Evolutionary conservation across 176 grass and related monocot genomes (phyloP), one percentile per base, ranked within the genome.

Genomic region (Raddia distichophylla): DNA sequence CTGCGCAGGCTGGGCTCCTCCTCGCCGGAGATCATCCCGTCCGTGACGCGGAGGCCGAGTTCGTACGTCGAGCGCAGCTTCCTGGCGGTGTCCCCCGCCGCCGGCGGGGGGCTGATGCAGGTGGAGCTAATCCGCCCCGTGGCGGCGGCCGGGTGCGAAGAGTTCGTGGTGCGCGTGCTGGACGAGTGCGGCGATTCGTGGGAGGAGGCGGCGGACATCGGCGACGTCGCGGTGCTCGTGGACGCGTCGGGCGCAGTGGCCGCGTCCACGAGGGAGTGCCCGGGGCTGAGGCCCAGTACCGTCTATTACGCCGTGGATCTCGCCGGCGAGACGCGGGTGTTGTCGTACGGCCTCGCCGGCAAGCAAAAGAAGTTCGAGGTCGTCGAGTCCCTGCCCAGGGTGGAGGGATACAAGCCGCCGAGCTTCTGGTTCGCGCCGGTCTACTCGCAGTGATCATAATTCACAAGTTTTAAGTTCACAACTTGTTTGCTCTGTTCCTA

Each of bases 361-460:
- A 84, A 89, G 82, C 62, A 80, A 63, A 85, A 58, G 71, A 69
- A 52, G 56, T 42, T 89, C 70, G 87, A 89, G 76, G 70, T 80
- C 55, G 76, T 89, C 16, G 87, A 84, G 77, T 72, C 37, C 54
- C 55, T 76, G 4, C 71, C 70, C 6, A 40, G 22, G 17, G 37
- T 76, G 11, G 76, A 85, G 8, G 82, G 70, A 0, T 64, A 76
- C 77, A 85, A 47, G 22, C 64, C 75, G 60, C 81, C 82, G 11
- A 85, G 87, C 77, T 85, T 85, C 82, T 89, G 87, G 87, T 70
- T 64, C 64, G 32, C 87, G 71, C 87, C 87, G 64, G 71, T 81
- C 37, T 85, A 89, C 49, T 55, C 87, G 33, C 63, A 75, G 19
- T 84, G 62, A 83, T 19, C 22, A 8, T 57, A 3, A 27, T 19